phyloP scores from a whole-genome alignment of 2,329 filamentous ascomycete species.

The Colletotrichum abscissum region DNA sequence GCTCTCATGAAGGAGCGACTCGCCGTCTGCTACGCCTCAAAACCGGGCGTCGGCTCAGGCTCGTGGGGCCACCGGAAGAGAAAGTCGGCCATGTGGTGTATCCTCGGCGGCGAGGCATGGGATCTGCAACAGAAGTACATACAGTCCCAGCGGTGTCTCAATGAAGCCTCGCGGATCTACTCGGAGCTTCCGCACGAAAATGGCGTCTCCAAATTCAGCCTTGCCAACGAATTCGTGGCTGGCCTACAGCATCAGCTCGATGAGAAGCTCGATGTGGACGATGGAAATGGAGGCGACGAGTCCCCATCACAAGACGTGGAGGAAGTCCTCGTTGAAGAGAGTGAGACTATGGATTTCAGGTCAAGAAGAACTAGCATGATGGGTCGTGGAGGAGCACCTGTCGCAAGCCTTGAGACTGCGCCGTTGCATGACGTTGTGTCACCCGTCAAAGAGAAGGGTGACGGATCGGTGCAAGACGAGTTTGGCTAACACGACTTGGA shows the following conservation, averaged over 20 bases:
- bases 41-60: conserved; percentile 69
- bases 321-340: conserved; percentile 60
- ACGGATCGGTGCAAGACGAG: conserved; percentile 35
- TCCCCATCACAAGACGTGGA: conserved; percentile 47
- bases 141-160: conserved; percentile 82
- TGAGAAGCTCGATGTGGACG: conserved; percentile 54
- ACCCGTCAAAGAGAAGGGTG: conserved; percentile 23
- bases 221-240: conserved; percentile 64
- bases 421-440: conserved; percentile 49
- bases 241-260: conserved; percentile 62
- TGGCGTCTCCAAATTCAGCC: conserved; percentile 62
- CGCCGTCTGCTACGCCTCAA: conserved; percentile 84
- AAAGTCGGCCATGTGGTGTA: conserved; percentile 91
- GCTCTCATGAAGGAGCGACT: conserved; percentile 88
- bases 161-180: conserved; percentile 72
- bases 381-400: conserved; percentile 51
- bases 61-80: conserved; percentile 78
- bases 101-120: conserved; percentile 88
- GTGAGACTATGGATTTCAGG: conserved; percentile 65
- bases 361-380: conserved; percentile 68
- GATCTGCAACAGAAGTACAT: conserved; percentile 79
- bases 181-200: conserved; percentile 59
- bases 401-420: conserved; percentile 60
- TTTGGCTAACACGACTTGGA: conserved; percentile 32
- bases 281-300: conserved; percentile 37